These are phyloP conservation scores for Cryptococcus sp. DNA, from an alignment of 1,284 basidiomycete genomes.

Conservation along the genomic window DNA sequence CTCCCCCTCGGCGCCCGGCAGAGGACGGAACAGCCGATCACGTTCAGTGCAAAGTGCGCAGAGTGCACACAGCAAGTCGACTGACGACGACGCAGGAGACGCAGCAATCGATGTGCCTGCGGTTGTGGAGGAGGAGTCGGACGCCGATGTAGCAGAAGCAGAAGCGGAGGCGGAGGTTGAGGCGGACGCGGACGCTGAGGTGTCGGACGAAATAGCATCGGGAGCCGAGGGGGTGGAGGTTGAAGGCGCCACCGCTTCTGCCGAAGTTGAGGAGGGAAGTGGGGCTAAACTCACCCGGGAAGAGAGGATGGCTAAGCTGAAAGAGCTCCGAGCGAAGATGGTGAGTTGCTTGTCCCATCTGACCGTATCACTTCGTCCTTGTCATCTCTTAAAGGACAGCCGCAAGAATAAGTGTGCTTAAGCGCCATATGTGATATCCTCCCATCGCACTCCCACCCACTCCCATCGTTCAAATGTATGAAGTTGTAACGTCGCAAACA, in stretches of 20 bases:
- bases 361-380: not conserved
- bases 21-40: not conserved
- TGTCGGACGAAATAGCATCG: not conserved
- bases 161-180: conserved; percentile 4
- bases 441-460: conserved; percentile 4
- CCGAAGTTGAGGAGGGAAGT: conserved; percentile 13
- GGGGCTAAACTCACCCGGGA: not conserved
- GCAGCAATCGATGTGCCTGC: not conserved
- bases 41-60: conserved; percentile 7
- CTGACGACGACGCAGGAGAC: not conserved
- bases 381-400: not conserved
- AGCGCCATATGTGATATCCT: not conserved
- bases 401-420: not conserved
- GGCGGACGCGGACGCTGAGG: not conserved
- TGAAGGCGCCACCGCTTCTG: not conserved
- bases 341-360: conserved; percentile 9
- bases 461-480: not conserved
- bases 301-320: conserved; percentile 18
- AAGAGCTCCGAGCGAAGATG: conserved; percentile 24
- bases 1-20: conserved; percentile 13
- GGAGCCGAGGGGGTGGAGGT: not conserved
- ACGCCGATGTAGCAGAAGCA: conserved; percentile 1
- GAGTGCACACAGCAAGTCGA: conserved; percentile 5
- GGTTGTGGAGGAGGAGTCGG: conserved; percentile 2
- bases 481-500: not conserved